Base-by-base conservation (phyloP, 2,329 filamentous ascomycete genomes). In the Scedosporium dehoogii region DNA sequence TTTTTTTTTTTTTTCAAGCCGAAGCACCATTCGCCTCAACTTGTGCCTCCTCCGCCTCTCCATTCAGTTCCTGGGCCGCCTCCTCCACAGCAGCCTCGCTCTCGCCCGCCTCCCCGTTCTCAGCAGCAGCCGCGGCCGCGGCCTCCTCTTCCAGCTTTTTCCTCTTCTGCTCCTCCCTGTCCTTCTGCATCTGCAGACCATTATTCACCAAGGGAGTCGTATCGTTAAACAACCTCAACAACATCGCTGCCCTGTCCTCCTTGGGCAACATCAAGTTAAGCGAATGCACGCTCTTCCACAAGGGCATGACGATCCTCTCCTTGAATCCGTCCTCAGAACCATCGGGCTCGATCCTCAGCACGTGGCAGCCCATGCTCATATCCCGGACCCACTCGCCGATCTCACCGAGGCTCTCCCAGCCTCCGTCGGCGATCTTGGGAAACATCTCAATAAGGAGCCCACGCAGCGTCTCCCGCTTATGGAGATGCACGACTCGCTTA, bases 181-280 rank as follows among this genome's bases (percentile, higher is more conserved):
- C 71, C 60, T 79, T 72, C 42, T 81, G 72, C 71, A 81, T 80
- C 69, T 82, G 78, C 51, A 83, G 74, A 16, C 78, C 80, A 67
- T 83, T 83, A 72, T 94, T 96, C 65, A 96, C 83, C 58, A 96
- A 81, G 3, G 91, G 91, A 0, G 90, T 88, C 29, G 88, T 88
- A 68, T 97, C 93, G 72, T 97, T 96, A 78, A 88, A 99, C 64
- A 99, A 81, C 23, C 94, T 83, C 66, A 97, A 80, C 68, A 97
- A 78, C 91, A 97, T 96, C 1, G 94, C 94, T 25, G 86, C 88
- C 16, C 94, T 85, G 67, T 99, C 94, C 73, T 99, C 94, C 79
- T 99, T 99, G 59, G 94, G 93, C 70, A 99, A 81, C 94, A 99
- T 99, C 61, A 99, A 84, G 73, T 99, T 99, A 64, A 97, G 81